These are phyloP conservation scores for Anethum foeniculum DNA, from an alignment of 140 eudicot genomes.

Conservation along the genomic window DNA sequence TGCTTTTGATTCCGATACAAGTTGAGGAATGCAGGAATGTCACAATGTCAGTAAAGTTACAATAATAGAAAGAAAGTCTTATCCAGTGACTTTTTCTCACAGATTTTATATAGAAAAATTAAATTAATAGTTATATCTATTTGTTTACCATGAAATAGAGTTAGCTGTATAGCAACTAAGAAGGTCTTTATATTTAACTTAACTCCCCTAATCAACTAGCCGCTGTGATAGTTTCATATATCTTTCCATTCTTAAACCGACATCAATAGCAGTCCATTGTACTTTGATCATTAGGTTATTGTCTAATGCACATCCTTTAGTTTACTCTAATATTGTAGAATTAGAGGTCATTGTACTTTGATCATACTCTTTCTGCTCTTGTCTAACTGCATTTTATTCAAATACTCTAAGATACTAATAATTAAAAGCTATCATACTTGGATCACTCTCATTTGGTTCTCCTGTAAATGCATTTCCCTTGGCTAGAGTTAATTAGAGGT, in stretches of 20 bases:
- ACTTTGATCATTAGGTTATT: background rate
- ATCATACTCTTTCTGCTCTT: background rate
- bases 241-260: background rate
- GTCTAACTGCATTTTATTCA: background rate
- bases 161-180: background rate
- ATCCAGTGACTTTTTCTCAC: background rate
- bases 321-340: background rate
- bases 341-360: background rate
- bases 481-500: background rate
- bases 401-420: background rate
- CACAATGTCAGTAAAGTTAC: background rate
- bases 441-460: background rate
- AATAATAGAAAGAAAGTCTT: background rate
- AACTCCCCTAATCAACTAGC: background rate
- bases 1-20: background rate
- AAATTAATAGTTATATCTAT: background rate
- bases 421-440: no score
- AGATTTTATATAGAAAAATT: background rate
- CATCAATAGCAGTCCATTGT: background rate
- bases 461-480: background rate
- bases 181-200: no score
- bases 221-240: background rate
- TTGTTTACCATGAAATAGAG: background rate
- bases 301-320: background rate
- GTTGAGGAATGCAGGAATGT: background rate